Evolutionary conservation across 2,329 filamentous ascomycete genomes (phyloP).

Genomic region (Plectosphaerella cucumerina): DNA sequence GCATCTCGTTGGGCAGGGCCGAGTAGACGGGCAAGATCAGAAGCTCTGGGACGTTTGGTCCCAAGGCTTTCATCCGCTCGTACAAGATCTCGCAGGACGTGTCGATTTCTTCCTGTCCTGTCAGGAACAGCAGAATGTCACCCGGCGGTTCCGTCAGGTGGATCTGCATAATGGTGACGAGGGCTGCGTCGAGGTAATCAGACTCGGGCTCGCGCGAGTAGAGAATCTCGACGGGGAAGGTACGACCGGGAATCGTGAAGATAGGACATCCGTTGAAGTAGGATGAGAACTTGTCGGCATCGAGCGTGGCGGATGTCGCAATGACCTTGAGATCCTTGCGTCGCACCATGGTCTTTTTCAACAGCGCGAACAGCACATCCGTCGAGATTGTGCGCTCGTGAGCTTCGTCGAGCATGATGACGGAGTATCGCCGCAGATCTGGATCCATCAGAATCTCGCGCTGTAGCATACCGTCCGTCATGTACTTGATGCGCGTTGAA

Average conservation of each 20-base stretch:
- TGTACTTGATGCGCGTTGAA: conserved; percentile 94
- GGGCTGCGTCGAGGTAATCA: conserved; percentile 88
- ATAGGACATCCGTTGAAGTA: conserved; percentile 97
- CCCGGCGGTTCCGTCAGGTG: conserved; percentile 88
- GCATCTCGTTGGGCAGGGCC: conserved; percentile 87
- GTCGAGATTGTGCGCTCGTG: conserved; percentile 97
- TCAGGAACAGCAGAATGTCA: conserved; percentile 95
- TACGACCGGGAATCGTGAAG: conserved; percentile 92
- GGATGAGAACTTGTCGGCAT: conserved; percentile 94
- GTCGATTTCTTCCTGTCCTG: conserved; percentile 96
- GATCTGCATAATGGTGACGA: conserved; percentile 98
- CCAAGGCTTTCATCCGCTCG: conserved; percentile 94
- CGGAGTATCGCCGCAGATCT: conserved; percentile 82
- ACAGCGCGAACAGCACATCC: conserved; percentile 86
- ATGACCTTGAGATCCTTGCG: conserved; percentile 89
- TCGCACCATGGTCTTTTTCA: conserved; percentile 89
- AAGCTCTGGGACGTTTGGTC: conserved; percentile 84
- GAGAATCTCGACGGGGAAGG: conserved; percentile 92
- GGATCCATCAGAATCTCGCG: conserved; percentile 92
- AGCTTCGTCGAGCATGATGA: conserved; percentile 97
- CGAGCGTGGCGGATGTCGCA: conserved; percentile 91
- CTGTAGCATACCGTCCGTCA: conserved; percentile 98
- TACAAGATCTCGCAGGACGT: conserved; percentile 88
- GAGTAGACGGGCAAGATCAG: conserved; percentile 96
- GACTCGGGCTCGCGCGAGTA: conserved; percentile 94